Conservation (phyloP, 1,139 yeast species). For the Saccharomyces hybrid region DNA sequence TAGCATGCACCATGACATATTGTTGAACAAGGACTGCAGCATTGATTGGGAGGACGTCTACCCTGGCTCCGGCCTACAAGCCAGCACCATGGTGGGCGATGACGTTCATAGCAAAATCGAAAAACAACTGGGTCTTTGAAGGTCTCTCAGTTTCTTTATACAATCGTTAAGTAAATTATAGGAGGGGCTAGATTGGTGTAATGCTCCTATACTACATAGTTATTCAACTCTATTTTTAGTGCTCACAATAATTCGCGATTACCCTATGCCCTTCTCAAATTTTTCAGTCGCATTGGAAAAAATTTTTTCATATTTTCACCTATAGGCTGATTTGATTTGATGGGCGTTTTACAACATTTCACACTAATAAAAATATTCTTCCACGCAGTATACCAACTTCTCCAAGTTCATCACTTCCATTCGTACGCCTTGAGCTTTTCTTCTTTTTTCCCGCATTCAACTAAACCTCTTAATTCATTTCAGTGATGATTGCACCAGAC, state of each 20-base stretch:
- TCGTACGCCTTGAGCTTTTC: neutral
- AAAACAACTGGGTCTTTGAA: constrained; percentile 51
- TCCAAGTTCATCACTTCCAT: neutral
- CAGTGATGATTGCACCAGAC: neutral
- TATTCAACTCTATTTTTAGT: neutral
- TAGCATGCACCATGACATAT: constrained; percentile 64
- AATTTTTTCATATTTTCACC: neutral
- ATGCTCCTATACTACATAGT: neutral
- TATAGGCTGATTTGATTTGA: neutral
- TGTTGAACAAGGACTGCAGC: constrained; percentile 64
- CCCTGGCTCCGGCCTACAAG: constrained; percentile 32
- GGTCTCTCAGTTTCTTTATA: neutral
- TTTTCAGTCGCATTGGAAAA: neutral
- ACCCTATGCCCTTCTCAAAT: neutral
- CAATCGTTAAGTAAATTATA: neutral
- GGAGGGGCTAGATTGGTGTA: neutral
- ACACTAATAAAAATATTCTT: neutral
- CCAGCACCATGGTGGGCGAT: constrained; percentile 20
- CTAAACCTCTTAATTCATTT: neutral
- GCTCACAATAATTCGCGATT: neutral
- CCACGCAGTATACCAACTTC: neutral
- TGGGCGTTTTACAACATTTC: neutral
- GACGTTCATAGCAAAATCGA: constrained; percentile 73
- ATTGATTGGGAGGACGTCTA: constrained; percentile 95
- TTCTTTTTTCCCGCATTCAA: neutral